Conservation (phyloP, 1,139 yeast species). For the Kodamaea fungicola region DNA sequence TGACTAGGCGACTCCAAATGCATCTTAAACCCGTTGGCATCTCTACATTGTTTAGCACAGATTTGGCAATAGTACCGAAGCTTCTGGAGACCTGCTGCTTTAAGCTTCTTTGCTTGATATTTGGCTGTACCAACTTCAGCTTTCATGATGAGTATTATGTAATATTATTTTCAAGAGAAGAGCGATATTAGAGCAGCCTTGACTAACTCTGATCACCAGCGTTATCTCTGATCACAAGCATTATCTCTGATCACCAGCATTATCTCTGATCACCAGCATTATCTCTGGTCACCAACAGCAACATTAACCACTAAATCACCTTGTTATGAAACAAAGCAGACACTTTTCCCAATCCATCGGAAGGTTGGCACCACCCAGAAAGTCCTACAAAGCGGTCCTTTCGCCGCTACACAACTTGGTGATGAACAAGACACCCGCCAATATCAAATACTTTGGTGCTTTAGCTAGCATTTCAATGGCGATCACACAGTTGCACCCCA, state of each 20-base stretch:
- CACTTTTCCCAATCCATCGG: conserved; percentile 9
- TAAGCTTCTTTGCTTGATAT: conserved; percentile 71
- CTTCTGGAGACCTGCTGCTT: conserved; percentile 81
- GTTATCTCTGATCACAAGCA: too few relatives aligned
- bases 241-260: too few relatives aligned
- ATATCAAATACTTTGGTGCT: conserved; percentile 27
- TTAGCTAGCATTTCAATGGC: conserved; percentile 25
- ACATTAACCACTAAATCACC: too few relatives aligned
- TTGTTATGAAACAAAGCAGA: not conserved
- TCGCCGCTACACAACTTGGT: conserved; percentile 25
- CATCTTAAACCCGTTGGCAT: conserved; percentile 90
- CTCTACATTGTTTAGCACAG: conserved; percentile 91
- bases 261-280: too few relatives aligned
- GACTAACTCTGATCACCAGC: too few relatives aligned
- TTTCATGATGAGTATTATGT: conserved; percentile 2
- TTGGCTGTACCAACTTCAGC: conserved; percentile 86
- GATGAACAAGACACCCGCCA: conserved; percentile 26
- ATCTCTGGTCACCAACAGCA: too few relatives aligned
- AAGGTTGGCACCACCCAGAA: conserved; percentile 26
- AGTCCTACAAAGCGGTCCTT: conserved; percentile 26
- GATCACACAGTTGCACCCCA: conserved; percentile 37
- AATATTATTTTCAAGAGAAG: not conserved
- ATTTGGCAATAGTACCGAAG: conserved; percentile 87
- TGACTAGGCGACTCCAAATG: conserved; percentile 82
- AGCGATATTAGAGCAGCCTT: not conserved